Base-by-base conservation (phyloP, 2,329 filamentous ascomycete genomes). In the Xylaria arbuscula region DNA sequence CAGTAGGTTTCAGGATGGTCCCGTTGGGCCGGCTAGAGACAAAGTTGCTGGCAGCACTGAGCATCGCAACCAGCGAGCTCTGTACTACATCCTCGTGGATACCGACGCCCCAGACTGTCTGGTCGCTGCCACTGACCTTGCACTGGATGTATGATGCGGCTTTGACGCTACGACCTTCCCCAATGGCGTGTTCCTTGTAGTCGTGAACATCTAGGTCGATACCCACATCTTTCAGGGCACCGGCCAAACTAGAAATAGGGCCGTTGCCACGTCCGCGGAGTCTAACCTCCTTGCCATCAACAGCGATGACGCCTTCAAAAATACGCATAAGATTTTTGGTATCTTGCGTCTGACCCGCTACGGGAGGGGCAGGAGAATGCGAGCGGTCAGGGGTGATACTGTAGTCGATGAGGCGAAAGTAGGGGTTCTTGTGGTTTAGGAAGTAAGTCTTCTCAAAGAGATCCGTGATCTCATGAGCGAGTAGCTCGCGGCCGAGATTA, bases 151-250 rank as follows among this genome's bases (percentile, higher is more conserved):
- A 98, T 1, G 94, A 93, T 1, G 94, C 96, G 17, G 95, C 95
- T 83, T 97, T 97, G 72, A 95, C 93, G 69, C 93, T 88, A 64
- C 90, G 88, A 69, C 93, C 93, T 60, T 86, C 85, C 72, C 93
- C 94, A 74, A 98, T 94, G 36, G 94, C 92, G 81, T 98, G 95
- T 81, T 98, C 96, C 84, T 97, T 97, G 85, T 98, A 98, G 80
- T 98, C 94, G 54, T 91, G 88, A 58, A 98, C 93, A 77, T 98
- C 95, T n/a, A 98, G 85, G 76, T 97, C 91, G 71, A 98, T 91
- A 66, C 93, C 93, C 45, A 98, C 82, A 10, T 85, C 85, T 74
- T 89, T 88, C 53, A 99, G 86, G 15, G 94, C 95, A 74, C 93
- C 90, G 1, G 93, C 93, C 77, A 98, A 83, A 70, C 92, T 93